Evolutionary conservation across 495 filamentous ascomycete species (phyloP), one percentile per base, ranked within the genome.

Genomic region (Friedmanniomyces simplex): DNA sequence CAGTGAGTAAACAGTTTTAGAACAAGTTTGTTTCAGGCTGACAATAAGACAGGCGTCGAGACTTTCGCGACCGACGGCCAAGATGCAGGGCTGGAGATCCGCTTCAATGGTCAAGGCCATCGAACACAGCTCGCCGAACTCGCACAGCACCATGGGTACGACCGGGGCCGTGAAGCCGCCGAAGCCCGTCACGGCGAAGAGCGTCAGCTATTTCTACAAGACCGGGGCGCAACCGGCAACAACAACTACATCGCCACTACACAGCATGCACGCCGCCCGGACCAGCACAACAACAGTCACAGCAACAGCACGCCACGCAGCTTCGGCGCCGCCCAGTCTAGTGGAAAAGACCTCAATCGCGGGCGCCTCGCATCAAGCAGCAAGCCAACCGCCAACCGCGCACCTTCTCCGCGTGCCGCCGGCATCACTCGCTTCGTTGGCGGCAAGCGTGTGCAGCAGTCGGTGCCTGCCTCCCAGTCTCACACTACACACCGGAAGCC

Each of bases 51-150:
- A 43, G 39, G 4, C 14, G 14, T 16, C 18, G 14, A 43, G 39
- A 32, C 10, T 32, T 10, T 32, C 10, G 39, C 4, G 14, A 20
- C 39, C 39, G 14, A 20, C 14, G 39, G 14, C 2, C 39, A 13
- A 5, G 39, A 43, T 20, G 13, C 39, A 5, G 39, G 39, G 8
- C 49, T 62, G 1, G 36, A 52, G 13, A 51, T 53, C 26, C 54
- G 41, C 22, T 57, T 24, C 54, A 49, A 39, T 39, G 59, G 59
- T 2, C 59, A 62, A 41, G 53, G 53, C 22, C 59, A 62, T 30
- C 59, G 59, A 32, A 39, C 59, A 21, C 30, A 32, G n/a, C 53
- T 61, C 30, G 16, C 20, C 12, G 4, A 34, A 7, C 11, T 43
- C 20, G 6, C 20, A 1, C 22, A 48, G 13, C 21, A 25, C 12